Conservation (phyloP, 495 filamentous ascomycete genomes). For the Penicillium salamii region DNA sequence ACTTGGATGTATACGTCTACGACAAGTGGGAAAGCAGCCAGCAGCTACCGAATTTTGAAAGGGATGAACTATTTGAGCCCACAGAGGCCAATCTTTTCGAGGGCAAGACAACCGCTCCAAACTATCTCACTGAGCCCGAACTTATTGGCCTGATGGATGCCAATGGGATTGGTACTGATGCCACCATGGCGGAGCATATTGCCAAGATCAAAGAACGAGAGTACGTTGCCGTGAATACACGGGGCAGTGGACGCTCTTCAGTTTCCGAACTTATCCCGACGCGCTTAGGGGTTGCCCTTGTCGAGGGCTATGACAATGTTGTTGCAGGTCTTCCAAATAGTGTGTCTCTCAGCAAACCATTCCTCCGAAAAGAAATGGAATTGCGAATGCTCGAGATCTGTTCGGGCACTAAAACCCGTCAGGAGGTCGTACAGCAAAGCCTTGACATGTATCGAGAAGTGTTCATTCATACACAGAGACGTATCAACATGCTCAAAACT, state of each 20-base stretch:
- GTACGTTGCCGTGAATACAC: slow-evolving; percentile 70
- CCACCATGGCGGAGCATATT: slow-evolving; percentile 98
- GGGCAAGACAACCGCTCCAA: slow-evolving; percentile 79
- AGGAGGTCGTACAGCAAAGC: slow-evolving; percentile 73
- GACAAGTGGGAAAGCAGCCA: slow-evolving; percentile 91
- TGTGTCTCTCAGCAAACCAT: slow-evolving; percentile 91
- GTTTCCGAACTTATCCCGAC: slow-evolving; percentile 89
- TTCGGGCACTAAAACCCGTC: slow-evolving; percentile 72
- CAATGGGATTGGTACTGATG: slow-evolving; percentile 97
- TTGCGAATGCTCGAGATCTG: slow-evolving; percentile 92
- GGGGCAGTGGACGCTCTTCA: slow-evolving; percentile 51
- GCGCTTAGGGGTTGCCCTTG: slow-evolving; percentile 81
- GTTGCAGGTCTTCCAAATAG: slow-evolving; percentile 62
- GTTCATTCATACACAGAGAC: slow-evolving; percentile 71
- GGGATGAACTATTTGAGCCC: slow-evolving; percentile 80
- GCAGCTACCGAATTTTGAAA: slow-evolving; percentile 71
- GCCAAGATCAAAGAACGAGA: slow-evolving; percentile 86
- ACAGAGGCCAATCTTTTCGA: slow-evolving; percentile 86
- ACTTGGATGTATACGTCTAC: slow-evolving; percentile 92
- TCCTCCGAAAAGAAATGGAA: slow-evolving; percentile 97
- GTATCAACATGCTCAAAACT: slow-evolving; percentile 70
- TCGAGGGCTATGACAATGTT: slow-evolving; percentile 91
- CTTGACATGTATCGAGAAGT: slow-evolving; percentile 81
- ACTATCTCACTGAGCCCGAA: slow-evolving; percentile 91
- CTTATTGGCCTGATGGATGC: slow-evolving; percentile 98